These are phyloP conservation scores for Lasiodiplodia theobromae DNA, from an alignment of 2,329 filamentous ascomycete genomes.

Conservation along the genomic window DNA sequence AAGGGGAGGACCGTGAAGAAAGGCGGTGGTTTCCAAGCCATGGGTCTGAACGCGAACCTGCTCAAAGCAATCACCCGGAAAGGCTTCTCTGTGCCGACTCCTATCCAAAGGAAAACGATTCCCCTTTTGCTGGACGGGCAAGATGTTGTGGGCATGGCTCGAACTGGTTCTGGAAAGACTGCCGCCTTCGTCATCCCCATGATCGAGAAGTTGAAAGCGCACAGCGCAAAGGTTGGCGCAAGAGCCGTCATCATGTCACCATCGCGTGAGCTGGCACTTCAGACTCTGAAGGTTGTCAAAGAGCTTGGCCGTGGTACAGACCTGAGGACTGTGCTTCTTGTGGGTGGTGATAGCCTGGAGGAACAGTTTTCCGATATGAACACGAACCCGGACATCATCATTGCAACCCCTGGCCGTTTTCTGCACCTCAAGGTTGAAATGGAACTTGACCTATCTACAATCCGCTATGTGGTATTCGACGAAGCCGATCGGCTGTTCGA, in stretches of 20 bases:
- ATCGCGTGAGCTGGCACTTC: slow-evolving; percentile 90
- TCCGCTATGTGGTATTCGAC: slow-evolving; percentile 95
- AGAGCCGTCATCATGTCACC: slow-evolving; percentile 89
- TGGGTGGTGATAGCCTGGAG: slow-evolving; percentile 94
- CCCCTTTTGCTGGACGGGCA: slow-evolving; percentile 87
- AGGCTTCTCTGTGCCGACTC: slow-evolving; percentile 94
- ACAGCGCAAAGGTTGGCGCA: slow-evolving; percentile 85
- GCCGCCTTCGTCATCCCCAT: slow-evolving; percentile 98
- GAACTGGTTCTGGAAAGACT: slow-evolving; percentile 98
- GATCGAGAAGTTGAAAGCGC: slow-evolving; percentile 90
- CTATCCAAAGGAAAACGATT: slow-evolving; percentile 96
- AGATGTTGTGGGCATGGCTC: slow-evolving; percentile 98
- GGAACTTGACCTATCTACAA: slow-evolving; percentile 86
- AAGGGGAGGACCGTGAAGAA: slow-evolving; percentile 91
- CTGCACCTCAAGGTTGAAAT: slow-evolving; percentile 97
- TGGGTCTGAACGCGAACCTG: slow-evolving; percentile 84
- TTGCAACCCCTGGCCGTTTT: slow-evolving; percentile 95
- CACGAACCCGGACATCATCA: slow-evolving; percentile 94
- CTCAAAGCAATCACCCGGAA: slow-evolving; percentile 92
- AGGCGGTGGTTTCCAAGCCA: slow-evolving; percentile 93
- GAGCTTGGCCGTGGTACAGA: slow-evolving; percentile 91
- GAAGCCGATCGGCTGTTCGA: slow-evolving; percentile 97
- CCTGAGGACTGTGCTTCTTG: slow-evolving; percentile 85
- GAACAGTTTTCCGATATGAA: slow-evolving; percentile 95
- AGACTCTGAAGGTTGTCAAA: slow-evolving; percentile 96